phyloP scores from a whole-genome alignment of 2,329 filamentous ascomycete genomes.

The Fusarium compactum region DNA sequence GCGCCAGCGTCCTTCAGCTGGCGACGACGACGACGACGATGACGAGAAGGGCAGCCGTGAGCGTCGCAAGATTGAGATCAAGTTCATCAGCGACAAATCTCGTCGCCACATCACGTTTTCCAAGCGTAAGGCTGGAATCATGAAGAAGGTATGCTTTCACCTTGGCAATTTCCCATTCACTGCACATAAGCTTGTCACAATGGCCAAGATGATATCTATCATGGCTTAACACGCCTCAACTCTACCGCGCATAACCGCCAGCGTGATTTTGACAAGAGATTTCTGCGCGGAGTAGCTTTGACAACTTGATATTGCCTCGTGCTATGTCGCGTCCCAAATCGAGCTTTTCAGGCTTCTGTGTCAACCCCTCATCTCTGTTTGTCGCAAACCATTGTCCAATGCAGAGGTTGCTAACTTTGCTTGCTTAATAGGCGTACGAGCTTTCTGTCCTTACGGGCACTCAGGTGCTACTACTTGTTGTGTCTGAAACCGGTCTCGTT shows the following conservation, averaged over 20 bases:
- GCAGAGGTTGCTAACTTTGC: conserved; percentile 36
- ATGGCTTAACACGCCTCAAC: conserved; percentile 1
- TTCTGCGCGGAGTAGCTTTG: neutral
- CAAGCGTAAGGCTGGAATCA: conserved; percentile 99
- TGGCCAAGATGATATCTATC: neutral
- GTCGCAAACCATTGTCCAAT: neutral
- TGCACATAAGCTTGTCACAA: conserved; percentile 6
- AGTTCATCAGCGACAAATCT: conserved; percentile 99
- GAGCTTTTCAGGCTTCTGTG: conserved; percentile 7
- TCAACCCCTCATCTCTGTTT: neutral
- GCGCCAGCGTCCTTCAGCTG: conserved; percentile 83
- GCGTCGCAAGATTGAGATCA: conserved; percentile 99
- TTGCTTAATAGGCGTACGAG: conserved; percentile 82
- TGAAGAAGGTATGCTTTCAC: conserved; percentile 90
- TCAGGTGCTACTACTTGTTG: conserved; percentile 94
- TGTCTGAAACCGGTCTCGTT: conserved; percentile 96
- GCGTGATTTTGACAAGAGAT: neutral
- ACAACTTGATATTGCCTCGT: neutral
- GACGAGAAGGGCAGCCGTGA: conserved; percentile 98
- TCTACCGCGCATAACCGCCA: neutral
- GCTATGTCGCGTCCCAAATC: conserved; percentile 23
- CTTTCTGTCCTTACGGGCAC: conserved; percentile 97
- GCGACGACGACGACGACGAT: conserved; percentile 96
- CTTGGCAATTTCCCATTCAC: neutral
- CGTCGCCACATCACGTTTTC: conserved; percentile 99